Conservation (phyloP, 352 stramenopile genomes). For the Phytophthora sojae region DNA sequence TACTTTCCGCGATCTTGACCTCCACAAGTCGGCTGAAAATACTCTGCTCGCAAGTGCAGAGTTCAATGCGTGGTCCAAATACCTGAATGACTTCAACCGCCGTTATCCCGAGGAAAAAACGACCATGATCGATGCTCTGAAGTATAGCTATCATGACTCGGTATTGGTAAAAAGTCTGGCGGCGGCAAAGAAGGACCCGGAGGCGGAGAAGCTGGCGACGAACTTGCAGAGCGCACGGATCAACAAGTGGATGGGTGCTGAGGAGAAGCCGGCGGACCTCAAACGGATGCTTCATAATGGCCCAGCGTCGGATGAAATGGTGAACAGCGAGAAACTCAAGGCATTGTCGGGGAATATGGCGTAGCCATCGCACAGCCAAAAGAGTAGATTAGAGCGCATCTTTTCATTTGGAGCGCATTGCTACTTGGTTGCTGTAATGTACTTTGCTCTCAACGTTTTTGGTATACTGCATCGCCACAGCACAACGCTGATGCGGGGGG, state of each 20-base stretch:
- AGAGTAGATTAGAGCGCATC: too few relatives aligned
- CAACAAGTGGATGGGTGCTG: slow-evolving; percentile 16
- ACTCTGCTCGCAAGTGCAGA: neutral
- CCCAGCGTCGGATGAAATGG: too few relatives aligned
- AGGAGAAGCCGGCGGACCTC: neutral
- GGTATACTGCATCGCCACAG: too few relatives aligned
- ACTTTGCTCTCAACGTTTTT: too few relatives aligned
- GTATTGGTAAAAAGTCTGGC: neutral
- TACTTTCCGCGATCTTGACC: too few relatives aligned
- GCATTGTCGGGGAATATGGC: too few relatives aligned
- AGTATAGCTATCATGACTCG: neutral
- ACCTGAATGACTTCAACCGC: neutral
- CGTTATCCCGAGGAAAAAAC: neutral
- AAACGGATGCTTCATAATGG: too few relatives aligned
- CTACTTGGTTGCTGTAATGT: too few relatives aligned
- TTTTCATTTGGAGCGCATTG: too few relatives aligned
- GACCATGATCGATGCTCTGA: neutral
- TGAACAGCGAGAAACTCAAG: too few relatives aligned
- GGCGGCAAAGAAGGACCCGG: neutral
- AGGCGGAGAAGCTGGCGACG: neutral
- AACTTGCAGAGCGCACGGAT: slow-evolving; percentile 47
- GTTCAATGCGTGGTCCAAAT: neutral
- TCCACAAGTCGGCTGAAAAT: neutral
- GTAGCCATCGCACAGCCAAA: too few relatives aligned
- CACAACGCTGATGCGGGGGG: too few relatives aligned